These are phyloP conservation scores for Phytophthora capsici DNA, from an alignment of 352 stramenopile species.

Conservation along the genomic window DNA sequence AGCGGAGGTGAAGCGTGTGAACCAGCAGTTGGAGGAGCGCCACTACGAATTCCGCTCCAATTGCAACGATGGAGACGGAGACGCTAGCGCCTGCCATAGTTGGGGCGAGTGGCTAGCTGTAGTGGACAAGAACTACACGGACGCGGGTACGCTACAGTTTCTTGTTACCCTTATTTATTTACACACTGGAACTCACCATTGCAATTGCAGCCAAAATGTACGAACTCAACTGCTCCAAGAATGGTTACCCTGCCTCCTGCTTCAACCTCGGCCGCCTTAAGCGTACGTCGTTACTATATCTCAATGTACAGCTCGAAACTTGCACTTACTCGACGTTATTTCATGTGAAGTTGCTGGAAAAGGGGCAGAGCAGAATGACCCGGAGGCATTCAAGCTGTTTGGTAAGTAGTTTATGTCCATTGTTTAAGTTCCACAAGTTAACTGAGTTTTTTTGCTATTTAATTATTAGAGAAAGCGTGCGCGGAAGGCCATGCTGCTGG, in stretches of 20 bases:
- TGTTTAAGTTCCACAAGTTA: not conserved
- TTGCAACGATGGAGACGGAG: constrained; percentile 83
- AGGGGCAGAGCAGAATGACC: constrained; percentile 72
- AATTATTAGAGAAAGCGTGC: constrained; percentile 76
- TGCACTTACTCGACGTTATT: not conserved
- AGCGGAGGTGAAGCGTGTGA: constrained; percentile 78
- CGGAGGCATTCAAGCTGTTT: constrained; percentile 73
- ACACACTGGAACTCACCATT: not conserved
- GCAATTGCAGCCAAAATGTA: constrained; percentile 71
- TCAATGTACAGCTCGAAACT: not conserved
- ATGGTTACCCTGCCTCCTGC: constrained; percentile 81
- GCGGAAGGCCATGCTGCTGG: constrained; percentile 71
- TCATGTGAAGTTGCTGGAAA: constrained; percentile 72
- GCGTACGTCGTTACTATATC: constrained; percentile 39
- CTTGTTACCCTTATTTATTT: too few relatives aligned
- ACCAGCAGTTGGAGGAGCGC: constrained; percentile 85
- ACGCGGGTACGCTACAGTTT: constrained; percentile 46
- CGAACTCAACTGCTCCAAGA: constrained; percentile 85
- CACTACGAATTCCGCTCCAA: constrained; percentile 91
- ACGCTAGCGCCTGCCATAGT: constrained; percentile 87
- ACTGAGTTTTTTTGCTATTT: not conserved
- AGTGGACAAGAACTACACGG: constrained; percentile 87
- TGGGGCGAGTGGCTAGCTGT: constrained; percentile 89
- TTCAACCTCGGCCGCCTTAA: constrained; percentile 88
- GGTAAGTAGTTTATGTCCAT: constrained; percentile 37